Conservation (phyloP, 805 yeast species). For the Myxozyma geophila region DNA sequence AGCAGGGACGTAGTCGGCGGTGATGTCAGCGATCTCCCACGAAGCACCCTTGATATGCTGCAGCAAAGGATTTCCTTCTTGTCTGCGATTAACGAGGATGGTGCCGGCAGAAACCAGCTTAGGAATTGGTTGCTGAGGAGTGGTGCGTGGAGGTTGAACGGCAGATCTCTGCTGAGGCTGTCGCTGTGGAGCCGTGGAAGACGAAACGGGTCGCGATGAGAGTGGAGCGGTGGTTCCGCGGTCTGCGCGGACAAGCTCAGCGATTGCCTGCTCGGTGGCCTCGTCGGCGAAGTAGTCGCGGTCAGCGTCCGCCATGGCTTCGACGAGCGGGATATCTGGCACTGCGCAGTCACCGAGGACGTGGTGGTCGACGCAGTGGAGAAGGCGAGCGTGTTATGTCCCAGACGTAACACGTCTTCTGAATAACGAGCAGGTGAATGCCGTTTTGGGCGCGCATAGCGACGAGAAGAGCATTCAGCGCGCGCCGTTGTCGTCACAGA, state of each 20-base stretch:
- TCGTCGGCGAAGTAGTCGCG: constrained; percentile 7
- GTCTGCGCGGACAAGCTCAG: not conserved
- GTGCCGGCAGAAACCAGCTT: constrained; percentile 19
- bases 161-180: not conserved
- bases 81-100: constrained; percentile 36
- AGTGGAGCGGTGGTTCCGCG: not conserved
- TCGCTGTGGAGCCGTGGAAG: not conserved
- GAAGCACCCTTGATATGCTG: constrained; percentile 36
- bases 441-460: no score
- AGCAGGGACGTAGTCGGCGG: constrained; percentile 48
- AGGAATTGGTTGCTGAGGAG: constrained; percentile 31
- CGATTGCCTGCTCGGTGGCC: not conserved
- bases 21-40: constrained; percentile 44
- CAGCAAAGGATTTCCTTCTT: constrained; percentile 39
- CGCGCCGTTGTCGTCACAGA: no score
- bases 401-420: no score
- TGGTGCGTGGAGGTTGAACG: not conserved
- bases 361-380: no score
- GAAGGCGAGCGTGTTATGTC: no score
- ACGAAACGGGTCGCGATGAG: not conserved
- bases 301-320: not conserved
- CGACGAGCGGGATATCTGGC: not conserved
- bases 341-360: not conserved
- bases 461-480: no score
- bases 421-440: no score